Base-by-base conservation (phyloP, 2,329 filamentous ascomycete species). In the Neonectria sp. region DNA sequence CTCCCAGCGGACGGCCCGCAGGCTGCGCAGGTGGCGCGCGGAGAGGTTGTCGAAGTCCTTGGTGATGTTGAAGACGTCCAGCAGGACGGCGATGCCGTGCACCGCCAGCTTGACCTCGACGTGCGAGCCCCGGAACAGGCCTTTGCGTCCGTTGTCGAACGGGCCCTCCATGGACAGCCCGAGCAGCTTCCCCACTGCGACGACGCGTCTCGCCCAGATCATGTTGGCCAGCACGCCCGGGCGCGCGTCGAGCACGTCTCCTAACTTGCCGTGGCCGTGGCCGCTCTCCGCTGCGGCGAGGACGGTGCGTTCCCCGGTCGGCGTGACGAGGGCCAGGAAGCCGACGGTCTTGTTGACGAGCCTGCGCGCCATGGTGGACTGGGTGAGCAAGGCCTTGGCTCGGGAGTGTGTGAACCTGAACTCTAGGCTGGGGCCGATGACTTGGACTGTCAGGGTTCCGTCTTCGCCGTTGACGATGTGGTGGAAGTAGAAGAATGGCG, bases 41-140 rank as follows among this genome's bases (percentile, higher is more conserved):
- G 68, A 71, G 7, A 81, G 51, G 2, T 64, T 69, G 29, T 75
- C 51, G 15, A 73, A 58, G 53, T 75, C 65, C 24, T 60, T 64
- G 1, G 75, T 68, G 51, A 80, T 75, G 15, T 51, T 59, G 48
- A 79, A 79, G 2, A 60, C 61, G 1, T 61, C 57, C 0, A 83
- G 71, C 0, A 82, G 66, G 0, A 76, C 58, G 8, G 76, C 76
- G 0, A 82, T 55, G 0, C 77, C 78, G 24, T 81, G 77, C 0
- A 78, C 73, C 0, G 82, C 79, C 0, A 84, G 76, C 62, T 84
- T 84, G 17, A 81, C 80, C 64, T 84, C 82, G 1, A 81, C 79
- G 25, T 84, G 82, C 0, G 79, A 76, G 0, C 78, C 79, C 1
- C 74, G 72, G 48, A 79, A 80, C 13, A 78, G 67, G 4, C 80